Base-by-base conservation (phyloP, 1,284 basidiomycete species). In the Puccinia hordei region DNA sequence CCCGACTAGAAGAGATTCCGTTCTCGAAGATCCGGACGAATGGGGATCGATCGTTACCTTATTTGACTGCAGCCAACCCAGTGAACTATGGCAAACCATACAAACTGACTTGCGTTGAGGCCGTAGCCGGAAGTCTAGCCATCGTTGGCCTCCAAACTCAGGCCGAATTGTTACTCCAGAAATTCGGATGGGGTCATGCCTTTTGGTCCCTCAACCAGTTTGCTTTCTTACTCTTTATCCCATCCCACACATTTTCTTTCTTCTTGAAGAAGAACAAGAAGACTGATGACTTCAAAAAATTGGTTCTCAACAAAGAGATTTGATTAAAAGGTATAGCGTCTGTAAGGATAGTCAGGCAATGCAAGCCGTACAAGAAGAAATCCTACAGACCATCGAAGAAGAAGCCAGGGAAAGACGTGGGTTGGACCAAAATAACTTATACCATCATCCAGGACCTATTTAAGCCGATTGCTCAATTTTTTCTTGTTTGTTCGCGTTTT, bases 21-120 rank as follows among this genome's bases (percentile, higher is more conserved):
- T 99, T 97, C 85, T 88, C 89, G 75, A 98, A 97, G 86, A 96
- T 98, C 83, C 90, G 93, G 27, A 93, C 93, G 82, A 94, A 95
- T 41, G 90, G 98, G 84, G 96, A 99, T 87, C 89, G 96, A 15
- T 86, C 98, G 51, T 84, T 98, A 41, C 95, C 95, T 0, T 97
- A 95, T 85, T 89, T 98, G 44, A 87, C 97, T 69, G 95, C 95
- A 0, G 92, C 93, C 0, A 98, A 98, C 85, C 94, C 93, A 0
- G 93, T 94, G 44, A 97, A 98, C 86, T 98, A 97, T 83, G 95
- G 95, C 27, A 94, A 94, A 85, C 95, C 94, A 2, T 94, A 93
- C 93, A 87, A 91, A 57, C 87, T 95, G 13, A 35, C 38, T 84
- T 95, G 94, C 82, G 94, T 93, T 30, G 95, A 97, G 86, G 95